Conservation (phyloP, 2,329 filamentous ascomycete species). For the Stemphylium vesicarium region DNA sequence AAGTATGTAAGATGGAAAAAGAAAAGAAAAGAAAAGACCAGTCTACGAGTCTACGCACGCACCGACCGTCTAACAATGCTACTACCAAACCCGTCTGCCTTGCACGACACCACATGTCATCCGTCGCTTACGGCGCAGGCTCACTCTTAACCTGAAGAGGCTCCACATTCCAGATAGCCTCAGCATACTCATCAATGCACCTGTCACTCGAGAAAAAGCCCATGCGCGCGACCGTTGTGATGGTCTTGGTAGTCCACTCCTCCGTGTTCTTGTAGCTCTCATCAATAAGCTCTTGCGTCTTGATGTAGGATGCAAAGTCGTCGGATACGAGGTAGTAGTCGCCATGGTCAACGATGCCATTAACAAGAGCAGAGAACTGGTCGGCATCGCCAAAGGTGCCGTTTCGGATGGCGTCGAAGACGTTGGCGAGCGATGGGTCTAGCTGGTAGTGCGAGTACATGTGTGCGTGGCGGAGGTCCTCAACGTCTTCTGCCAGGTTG, state of each 20-base stretch:
- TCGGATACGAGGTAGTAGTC: constrained; percentile 98
- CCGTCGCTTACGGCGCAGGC: constrained; percentile 21
- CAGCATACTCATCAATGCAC: constrained; percentile 96
- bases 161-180: constrained; percentile 96
- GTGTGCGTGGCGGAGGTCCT: constrained; percentile 90
- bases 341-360: constrained; percentile 87
- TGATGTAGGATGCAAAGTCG: constrained; percentile 93
- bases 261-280: constrained; percentile 91
- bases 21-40: not conserved
- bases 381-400: constrained; percentile 80
- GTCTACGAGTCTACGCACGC: constrained; percentile 7
- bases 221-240: constrained; percentile 88
- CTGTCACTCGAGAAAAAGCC: constrained; percentile 96
- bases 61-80: constrained; percentile 3
- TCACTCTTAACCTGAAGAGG: constrained; percentile 63
- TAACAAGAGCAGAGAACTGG: constrained; percentile 82
- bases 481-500: constrained; percentile 93
- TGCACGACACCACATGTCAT: too few species aligned
- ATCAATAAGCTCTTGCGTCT: constrained; percentile 90
- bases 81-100: too few species aligned
- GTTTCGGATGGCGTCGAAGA: constrained; percentile 82
- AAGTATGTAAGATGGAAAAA: not conserved
- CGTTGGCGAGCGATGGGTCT: constrained; percentile 76
- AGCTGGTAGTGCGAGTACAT: constrained; percentile 81
- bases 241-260: constrained; percentile 89